Evolutionary conservation across 2,329 filamentous ascomycete species (phyloP), one percentile per base, ranked within the genome.

Genomic region (Emericellopsis atlantica): DNA sequence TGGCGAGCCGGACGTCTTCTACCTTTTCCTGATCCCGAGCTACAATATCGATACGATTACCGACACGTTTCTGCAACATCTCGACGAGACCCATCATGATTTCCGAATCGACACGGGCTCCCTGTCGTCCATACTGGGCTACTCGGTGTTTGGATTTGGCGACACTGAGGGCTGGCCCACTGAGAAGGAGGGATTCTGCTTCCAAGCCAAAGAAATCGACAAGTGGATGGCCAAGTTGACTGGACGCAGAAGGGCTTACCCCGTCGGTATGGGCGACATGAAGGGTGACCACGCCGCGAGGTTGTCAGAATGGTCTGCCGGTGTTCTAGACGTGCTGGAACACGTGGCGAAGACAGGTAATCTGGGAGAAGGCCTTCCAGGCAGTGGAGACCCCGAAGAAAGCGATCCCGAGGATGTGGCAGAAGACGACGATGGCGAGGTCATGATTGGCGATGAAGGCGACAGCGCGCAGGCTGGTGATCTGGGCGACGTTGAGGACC

Each of bases 161-260:
- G 90, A 96, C 57, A 79, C 75, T 46, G 85, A 94, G 56, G 87
- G 84, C 43, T 98, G 92, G 90, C 86, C 88, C 1, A 86, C 82
- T 0, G 88, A 95, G 60, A 76, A 81, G 44, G 84, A 92, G 50
- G 90, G 90, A 0, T 98, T 89, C 62, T 95, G 90, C 57, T 88
- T 86, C 46, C 90, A 96, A 57, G 90, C 90, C 2, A 84, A 81
- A 53, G 81, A 95, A 49, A 70, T 93, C 4, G 90, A 98, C 57
- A 88, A 79, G 56, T 96, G 92, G 90, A 85, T 98, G 84, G 88
- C 90, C n/a, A 93, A 88, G 56, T 64, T 98, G 52, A 95, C 89
- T 0, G 81, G 76, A 2, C 76, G 82, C 46, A 95, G 90, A 63
- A 73, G 89, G 54, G 89, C 87, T 1, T 96, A 83, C 52, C 90